Percentiles rank a stretch among this genome's conserved stretches.
Evolutionary conservation across 2,329 filamentous ascomycete genomes (phyloP).

Genomic region (Aspergillus ochraceoroseus): DNA sequence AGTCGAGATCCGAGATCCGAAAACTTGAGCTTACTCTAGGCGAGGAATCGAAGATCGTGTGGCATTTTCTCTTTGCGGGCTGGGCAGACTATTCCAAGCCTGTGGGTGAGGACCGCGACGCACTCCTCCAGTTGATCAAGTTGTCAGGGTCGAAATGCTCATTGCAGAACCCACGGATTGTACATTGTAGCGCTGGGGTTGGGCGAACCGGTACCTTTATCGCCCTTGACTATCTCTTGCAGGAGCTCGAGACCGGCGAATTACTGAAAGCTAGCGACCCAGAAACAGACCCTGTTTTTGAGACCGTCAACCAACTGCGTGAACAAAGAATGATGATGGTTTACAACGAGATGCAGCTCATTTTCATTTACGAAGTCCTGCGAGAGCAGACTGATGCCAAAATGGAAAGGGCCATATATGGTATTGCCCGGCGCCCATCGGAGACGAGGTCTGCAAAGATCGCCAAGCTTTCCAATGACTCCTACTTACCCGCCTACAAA

Average conservation of each 20-base stretch:
- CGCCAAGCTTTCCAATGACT: constrained; percentile 31
- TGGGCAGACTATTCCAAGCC: constrained; percentile 93
- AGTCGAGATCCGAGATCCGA: constrained; percentile 63
- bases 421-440: constrained; percentile 20
- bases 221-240: constrained; percentile 82
- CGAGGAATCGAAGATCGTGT: constrained; percentile 60
- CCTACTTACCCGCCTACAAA: constrained; percentile 31
- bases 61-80: constrained; percentile 77
- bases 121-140: constrained; percentile 50
- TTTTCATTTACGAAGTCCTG: constrained; percentile 84
- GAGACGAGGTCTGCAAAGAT: constrained; percentile 36
- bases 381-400: constrained; percentile 50
- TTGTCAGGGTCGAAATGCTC: constrained; percentile 44
- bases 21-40: constrained; percentile 56
- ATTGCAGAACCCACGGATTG: constrained; percentile 66
- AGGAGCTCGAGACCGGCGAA: constrained; percentile 71
- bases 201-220: constrained; percentile 95
- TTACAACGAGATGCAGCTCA: constrained; percentile 76
- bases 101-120: constrained; percentile 48
- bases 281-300: constrained; percentile 64
- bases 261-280: constrained; percentile 50
- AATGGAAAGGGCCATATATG: constrained; percentile 29
- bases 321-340: constrained; percentile 95
- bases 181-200: constrained; percentile 87
- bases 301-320: constrained; percentile 73